A percentile compares a stretch with the other conserved stretches of the same genome.
Evolutionary conservation across 768 basidiomycete species (phyloP).

Genomic region (Boletus subparvulus): DNA sequence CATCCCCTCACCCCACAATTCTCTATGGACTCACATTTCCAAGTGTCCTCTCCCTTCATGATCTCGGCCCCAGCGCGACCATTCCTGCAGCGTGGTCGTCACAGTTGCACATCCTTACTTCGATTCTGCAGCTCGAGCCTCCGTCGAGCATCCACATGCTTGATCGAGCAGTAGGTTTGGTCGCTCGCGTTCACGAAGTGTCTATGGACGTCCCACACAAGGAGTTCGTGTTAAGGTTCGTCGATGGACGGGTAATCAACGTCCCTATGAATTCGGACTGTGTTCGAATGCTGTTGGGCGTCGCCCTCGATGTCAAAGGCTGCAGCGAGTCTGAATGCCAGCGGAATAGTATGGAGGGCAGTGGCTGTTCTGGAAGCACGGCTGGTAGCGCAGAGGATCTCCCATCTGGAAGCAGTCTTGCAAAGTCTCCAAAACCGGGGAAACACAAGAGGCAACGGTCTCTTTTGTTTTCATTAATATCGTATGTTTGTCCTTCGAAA

Average conservation of each 20-base stretch:
- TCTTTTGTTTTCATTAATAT: slow-evolving; percentile 65
- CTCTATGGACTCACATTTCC: slow-evolving; percentile 59
- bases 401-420: slow-evolving; percentile 14
- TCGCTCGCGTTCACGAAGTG: slow-evolving; percentile 57
- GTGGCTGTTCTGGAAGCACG: slow-evolving; percentile 21
- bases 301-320: slow-evolving; percentile 53
- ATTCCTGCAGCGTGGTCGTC: slow-evolving; percentile 54
- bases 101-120: slow-evolving; percentile 49
- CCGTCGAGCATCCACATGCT: slow-evolving; percentile 55
- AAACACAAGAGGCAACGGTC: slow-evolving; percentile 73
- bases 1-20: slow-evolving; percentile 49
- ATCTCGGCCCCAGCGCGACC: slow-evolving; percentile 33
- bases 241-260: slow-evolving; percentile 53
- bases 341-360: slow-evolving; percentile 33
- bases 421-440: slow-evolving; percentile 34
- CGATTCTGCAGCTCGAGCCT: slow-evolving; percentile 50
- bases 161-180: slow-evolving; percentile 59
- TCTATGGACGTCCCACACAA: slow-evolving; percentile 53
- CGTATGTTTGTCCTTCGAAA: slow-evolving; percentile 35
- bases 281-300: slow-evolving; percentile 45
- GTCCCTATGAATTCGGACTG: slow-evolving; percentile 48
- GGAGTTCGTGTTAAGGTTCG: slow-evolving; percentile 52
- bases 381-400: slow-evolving; percentile 19
- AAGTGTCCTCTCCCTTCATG: slow-evolving; percentile 34
- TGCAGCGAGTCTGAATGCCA: slow-evolving; percentile 39